Conservation (phyloP, 2,329 filamentous ascomycete species). For the Fusarium secorum region DNA sequence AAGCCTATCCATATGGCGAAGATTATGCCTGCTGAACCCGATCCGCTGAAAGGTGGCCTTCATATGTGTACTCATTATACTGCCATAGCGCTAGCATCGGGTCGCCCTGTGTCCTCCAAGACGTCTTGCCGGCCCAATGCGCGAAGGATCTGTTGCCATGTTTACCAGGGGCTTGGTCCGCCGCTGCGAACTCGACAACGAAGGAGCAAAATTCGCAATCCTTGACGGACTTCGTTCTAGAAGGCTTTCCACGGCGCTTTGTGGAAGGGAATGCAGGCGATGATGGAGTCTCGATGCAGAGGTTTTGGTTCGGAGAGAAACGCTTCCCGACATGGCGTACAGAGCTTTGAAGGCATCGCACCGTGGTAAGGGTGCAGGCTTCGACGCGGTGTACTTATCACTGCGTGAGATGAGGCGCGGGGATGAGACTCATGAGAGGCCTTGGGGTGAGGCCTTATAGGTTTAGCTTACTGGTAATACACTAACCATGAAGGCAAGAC, state of each 20-base stretch:
- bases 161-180: background rate
- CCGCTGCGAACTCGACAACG: background rate
- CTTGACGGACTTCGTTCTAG: background rate
- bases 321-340: background rate
- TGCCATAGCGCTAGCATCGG: background rate
- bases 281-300: accelerated
- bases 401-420: background rate
- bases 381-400: background rate
- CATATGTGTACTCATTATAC: background rate
- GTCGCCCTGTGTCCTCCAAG: background rate
- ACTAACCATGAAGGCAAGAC: background rate
- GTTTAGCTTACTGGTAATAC: background rate
- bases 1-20: accelerated
- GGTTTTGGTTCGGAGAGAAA: background rate
- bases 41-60: background rate
- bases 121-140: background rate
- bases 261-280: background rate
- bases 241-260: background rate
- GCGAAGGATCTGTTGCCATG: background rate
- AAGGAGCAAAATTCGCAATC: constrained; percentile 1
- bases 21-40: background rate
- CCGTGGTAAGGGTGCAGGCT: too few relatives aligned
- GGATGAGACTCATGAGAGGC: too few relatives aligned
- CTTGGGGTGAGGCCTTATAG: background rate
- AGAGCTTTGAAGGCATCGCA: background rate